These are phyloP conservation scores for Triangularia verruculosa DNA, from an alignment of 2,329 filamentous ascomycete species.

Conservation along the genomic window DNA sequence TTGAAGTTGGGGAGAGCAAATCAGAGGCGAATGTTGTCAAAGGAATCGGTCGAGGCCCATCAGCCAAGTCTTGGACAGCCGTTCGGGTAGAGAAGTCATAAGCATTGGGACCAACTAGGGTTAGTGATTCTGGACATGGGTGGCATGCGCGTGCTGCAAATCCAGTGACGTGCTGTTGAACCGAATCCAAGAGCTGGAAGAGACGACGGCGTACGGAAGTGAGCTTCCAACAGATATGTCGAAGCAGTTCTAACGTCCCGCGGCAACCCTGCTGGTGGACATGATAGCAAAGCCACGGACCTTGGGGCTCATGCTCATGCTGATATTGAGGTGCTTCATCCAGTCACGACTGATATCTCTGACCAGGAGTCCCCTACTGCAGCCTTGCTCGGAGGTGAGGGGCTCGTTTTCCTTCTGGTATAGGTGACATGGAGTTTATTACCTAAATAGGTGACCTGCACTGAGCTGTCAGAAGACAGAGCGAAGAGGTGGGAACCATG, in stretches of 20 bases:
- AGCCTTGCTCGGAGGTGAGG: not conserved
- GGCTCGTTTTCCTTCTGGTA: not conserved
- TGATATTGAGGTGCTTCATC: not conserved
- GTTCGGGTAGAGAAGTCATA: not conserved
- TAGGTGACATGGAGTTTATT: not conserved
- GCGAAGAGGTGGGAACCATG: constrained; percentile 1
- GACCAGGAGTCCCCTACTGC: not conserved
- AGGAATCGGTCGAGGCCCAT: not conserved
- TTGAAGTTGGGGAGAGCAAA: not conserved
- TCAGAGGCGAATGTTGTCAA: not conserved
- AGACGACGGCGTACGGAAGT: not conserved
- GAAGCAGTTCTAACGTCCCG: not conserved
- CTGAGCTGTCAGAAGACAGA: not conserved
- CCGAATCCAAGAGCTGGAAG: not conserved
- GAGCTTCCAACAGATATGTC: not conserved
- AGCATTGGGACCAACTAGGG: not conserved
- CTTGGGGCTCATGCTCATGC: no score
- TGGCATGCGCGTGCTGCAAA: constrained; percentile 4
- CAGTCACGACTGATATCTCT: not conserved
- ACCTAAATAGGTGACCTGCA: not conserved
- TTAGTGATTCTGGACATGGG: not conserved
- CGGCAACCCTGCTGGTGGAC: not conserved
- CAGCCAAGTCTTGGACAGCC: not conserved
- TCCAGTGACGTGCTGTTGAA: not conserved
- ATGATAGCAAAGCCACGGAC: not conserved